Conservation (phyloP, 192 early-diverging fungal genomes). For the Piromyces finnis region DNA sequence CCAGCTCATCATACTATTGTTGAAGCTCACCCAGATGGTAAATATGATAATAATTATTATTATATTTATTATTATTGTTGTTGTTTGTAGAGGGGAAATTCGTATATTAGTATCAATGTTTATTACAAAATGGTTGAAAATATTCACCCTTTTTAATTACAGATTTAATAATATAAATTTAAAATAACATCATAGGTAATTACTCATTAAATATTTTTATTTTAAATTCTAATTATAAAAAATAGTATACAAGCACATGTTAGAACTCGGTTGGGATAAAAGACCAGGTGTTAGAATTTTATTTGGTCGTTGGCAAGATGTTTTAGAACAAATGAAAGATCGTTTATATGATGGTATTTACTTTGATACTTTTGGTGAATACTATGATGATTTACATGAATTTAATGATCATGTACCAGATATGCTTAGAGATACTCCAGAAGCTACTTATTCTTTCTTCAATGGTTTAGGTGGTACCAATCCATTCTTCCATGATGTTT, state of each 20-base stretch:
- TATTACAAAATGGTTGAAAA: too few species aligned
- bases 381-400: slow-evolving; percentile 3
- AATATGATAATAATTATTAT: slow-evolving; percentile 68
- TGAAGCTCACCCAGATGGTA: slow-evolving; percentile 94
- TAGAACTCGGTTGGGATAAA: slow-evolving; percentile 19
- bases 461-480: slow-evolving; percentile 88
- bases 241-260: neutral
- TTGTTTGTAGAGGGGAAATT: too few species aligned
- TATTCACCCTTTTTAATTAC: too few species aligned
- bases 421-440: slow-evolving; percentile 12
- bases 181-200: too few species aligned
- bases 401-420: slow-evolving; percentile 46
- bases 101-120: too few species aligned
- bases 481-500: slow-evolving; percentile 91
- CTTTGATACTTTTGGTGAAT: slow-evolving; percentile 88
- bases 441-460: slow-evolving; percentile 83
- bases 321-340: slow-evolving; percentile 22
- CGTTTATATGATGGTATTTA: slow-evolving; percentile 85
- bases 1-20: slow-evolving; percentile 75
- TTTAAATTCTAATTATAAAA: too few species aligned
- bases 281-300: slow-evolving; percentile 57
- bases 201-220: too few species aligned
- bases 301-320: slow-evolving; percentile 84
- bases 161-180: too few species aligned
- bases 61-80: neutral